Evolutionary conservation across 2,329 filamentous ascomycete species (phyloP).

Genomic region (Bipolaris cookei): DNA sequence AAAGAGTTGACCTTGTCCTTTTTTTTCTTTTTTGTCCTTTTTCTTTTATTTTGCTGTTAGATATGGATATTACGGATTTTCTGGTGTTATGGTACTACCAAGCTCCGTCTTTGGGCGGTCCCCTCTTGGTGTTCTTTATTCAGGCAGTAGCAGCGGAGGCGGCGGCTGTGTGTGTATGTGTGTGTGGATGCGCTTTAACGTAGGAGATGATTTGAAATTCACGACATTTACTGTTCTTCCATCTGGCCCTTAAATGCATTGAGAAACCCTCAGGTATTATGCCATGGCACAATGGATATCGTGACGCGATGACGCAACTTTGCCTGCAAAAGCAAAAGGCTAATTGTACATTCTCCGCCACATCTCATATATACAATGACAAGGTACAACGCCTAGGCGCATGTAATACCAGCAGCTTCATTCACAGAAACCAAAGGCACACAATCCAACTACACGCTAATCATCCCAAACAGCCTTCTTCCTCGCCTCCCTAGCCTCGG

Average conservation of each 20-base stretch:
- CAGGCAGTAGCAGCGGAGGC: conserved; percentile 21
- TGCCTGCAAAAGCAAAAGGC: neutral
- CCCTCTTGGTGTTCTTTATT: conserved; percentile 33
- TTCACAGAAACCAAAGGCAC: neutral
- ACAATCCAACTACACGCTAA: no score
- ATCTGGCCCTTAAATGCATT: neutral
- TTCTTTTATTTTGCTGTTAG: conserved; percentile 19
- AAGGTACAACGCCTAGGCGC: no score
- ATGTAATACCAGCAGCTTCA: no score
- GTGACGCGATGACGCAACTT: neutral
- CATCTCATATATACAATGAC: conserved; percentile 7
- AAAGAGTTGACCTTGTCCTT: conserved; percentile 19
- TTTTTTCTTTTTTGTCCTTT: conserved; percentile 1
- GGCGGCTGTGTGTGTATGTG: neutral
- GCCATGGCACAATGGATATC: neutral
- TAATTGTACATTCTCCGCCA: conserved; percentile 4
- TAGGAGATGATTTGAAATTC: conserved; percentile 21
- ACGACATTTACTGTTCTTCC: conserved; percentile 4
- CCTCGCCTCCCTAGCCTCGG: conserved; percentile 72
- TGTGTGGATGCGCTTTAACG: conserved; percentile 15
- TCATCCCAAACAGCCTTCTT: conserved; percentile 87
- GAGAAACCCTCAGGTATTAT: no score
- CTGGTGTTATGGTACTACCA: conserved; percentile 38
- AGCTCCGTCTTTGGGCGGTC: conserved; percentile 25
- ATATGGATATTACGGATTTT: conserved; percentile 35